Evolutionary conservation across 352 stramenopile genomes (phyloP), one percentile per base, ranked within the genome.

Genomic region (Phytophthora meadii): DNA sequence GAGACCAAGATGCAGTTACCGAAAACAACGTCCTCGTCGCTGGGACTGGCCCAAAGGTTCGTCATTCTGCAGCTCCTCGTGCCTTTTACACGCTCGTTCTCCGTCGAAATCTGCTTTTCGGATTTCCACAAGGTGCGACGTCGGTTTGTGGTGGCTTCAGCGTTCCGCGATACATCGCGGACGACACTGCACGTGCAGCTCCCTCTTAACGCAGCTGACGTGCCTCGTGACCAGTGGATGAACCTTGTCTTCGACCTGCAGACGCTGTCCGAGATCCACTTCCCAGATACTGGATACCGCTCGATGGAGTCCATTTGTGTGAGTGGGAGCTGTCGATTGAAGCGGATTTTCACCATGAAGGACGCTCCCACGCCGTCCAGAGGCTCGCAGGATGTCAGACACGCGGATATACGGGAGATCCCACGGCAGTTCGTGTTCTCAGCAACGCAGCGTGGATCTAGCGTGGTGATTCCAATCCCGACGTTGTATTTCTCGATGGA

Each of bases 261-360:
- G 28, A 71, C 69, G 11, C 62, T 95, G 11, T 87, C 83, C 0
- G 83, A 90, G 46, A 53, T 61, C 8, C 81, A 79, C 56, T 94
- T 94, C 39, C 40, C 68, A 10, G 71, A 73, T 5, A 75, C 72
- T 4, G 79, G 74, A 12, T 92, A 84, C 55, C 83, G 88, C 8
- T 89, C 81, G 5, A 87, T 94, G 70, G 89, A 96, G 50, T 90
- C 81, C 5, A 71, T 96, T 46, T 85, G 74, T 39, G 77, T 95
- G 45, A 82, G 76, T 22, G 87, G 87, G 2, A 89, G 73, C 37
- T 96, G 85, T 50, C 74, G 81, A 8, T 70, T 95, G 15, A 92
- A 93, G 61, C 81, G 84, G 5, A 74, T 96, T 36, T 96, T 96
- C 60, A 95, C 87, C 5, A 92, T 93, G 77, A 96, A 95, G 42